A percentile compares a stretch with the other conserved stretches of the same genome.
These are phyloP conservation scores for Botrytis byssoidea DNA, from an alignment of 2,329 filamentous ascomycete genomes.

Conservation along the genomic window DNA sequence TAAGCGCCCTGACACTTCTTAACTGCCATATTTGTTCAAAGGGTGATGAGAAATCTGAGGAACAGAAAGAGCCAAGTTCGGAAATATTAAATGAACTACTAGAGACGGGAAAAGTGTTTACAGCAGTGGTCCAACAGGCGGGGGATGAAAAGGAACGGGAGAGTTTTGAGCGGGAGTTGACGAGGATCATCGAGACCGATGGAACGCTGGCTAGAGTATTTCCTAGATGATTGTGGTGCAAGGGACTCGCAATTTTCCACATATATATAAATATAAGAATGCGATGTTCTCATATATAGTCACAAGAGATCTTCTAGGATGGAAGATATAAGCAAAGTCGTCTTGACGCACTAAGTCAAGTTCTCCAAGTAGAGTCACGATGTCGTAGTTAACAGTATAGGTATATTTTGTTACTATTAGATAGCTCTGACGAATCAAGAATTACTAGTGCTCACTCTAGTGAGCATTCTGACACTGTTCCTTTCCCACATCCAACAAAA, in stretches of 20 bases:
- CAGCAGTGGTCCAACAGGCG: neutral
- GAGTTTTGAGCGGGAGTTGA: neutral
- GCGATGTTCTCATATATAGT: neutral
- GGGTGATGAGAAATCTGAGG: neutral
- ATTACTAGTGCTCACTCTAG: neutral
- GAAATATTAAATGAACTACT: neutral
- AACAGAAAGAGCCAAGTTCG: neutral
- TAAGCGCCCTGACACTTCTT: constrained; percentile 55
- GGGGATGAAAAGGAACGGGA: neutral
- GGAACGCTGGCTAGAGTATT: neutral
- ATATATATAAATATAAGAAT: too few relatives aligned
- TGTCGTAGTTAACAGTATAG: neutral
- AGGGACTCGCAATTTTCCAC: too few relatives aligned
- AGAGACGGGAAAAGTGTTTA: neutral
- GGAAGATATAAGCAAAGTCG: neutral
- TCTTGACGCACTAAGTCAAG: neutral
- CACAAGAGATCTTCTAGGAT: neutral
- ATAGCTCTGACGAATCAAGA: neutral
- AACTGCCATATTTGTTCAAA: neutral
- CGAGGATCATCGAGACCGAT: neutral
- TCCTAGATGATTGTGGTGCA: fast-evolving
- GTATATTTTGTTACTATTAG: neutral
- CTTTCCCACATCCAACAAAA: neutral
- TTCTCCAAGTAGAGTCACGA: neutral
- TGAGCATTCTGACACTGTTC: neutral